These are phyloP conservation scores for Candida sp. DNA, from an alignment of 1,139 yeast genomes.

Conservation along the genomic window DNA sequence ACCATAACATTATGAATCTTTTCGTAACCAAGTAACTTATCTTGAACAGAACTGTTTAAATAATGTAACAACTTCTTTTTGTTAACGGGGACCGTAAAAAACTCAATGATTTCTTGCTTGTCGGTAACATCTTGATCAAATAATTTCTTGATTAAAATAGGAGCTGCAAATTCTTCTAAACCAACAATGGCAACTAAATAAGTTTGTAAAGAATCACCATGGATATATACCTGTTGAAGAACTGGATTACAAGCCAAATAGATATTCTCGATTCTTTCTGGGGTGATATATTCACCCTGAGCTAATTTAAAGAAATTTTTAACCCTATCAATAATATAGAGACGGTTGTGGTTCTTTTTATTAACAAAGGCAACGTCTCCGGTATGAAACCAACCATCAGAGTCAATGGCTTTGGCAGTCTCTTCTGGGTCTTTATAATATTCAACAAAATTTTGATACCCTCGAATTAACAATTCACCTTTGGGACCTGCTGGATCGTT, in stretches of 20 bases:
- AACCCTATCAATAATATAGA: constrained; percentile 67
- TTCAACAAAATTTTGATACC: constrained; percentile 59
- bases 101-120: constrained; percentile 21
- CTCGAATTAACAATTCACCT: constrained; percentile 64
- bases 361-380: constrained; percentile 67
- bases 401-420: constrained; percentile 20
- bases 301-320: constrained; percentile 79
- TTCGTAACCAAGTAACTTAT: constrained; percentile 49
- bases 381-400: constrained; percentile 64
- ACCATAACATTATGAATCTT: constrained; percentile 58
- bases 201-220: constrained; percentile 30
- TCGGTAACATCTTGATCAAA: constrained; percentile 13
- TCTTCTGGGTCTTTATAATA: constrained; percentile 55
- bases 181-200: constrained; percentile 34
- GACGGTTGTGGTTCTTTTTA: constrained; percentile 39
- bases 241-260: constrained; percentile 54
- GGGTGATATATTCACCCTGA: constrained; percentile 81
- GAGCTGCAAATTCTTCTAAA: constrained; percentile 25
- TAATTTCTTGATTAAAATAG: constrained; percentile 6
- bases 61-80: constrained; percentile 23
- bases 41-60: constrained; percentile 21
- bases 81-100: constrained; percentile 24
- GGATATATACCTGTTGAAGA: constrained; percentile 54
- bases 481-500: constrained; percentile 38
- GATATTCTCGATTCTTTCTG: constrained; percentile 69